Base-by-base conservation (phyloP, 2,329 filamentous ascomycete genomes). In the Exophiala spinifera region DNA sequence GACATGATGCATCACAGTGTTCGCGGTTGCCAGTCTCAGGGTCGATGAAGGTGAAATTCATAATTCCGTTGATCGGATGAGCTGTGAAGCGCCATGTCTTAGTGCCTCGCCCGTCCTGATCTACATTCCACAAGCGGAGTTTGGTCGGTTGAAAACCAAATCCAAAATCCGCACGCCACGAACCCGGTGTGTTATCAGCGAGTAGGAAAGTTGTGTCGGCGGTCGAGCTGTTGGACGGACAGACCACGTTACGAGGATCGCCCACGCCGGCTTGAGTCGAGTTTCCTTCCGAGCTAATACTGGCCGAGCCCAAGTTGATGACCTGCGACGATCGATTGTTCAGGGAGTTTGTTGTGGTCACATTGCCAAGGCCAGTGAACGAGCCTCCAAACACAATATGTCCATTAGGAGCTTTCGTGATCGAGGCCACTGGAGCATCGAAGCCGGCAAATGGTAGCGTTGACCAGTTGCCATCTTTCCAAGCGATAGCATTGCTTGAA, bases 1-100 rank as follows among this genome's bases (percentile, higher is more conserved):
- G 89, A 65, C 94, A 99, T 65, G 83, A 80, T 57, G 84, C 86
- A 49, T 91, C 90, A 73, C 94, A 99, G 53, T 81, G 85, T 25
- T 76, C 73, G 51, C 86, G 85, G 47, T 81, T 74, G 21, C 87
- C 87, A 1, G 83, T 87, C 36, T 69, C 75, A 20, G 87, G 86
- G 66, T 97, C 90, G 60, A 85, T 85, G 64, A 94, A 97, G 34
- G 91, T 95, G 66, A 99, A 80, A 72, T 97, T 96, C 85, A 99
- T 89, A 69, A 99, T 96, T 49, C 94, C 94, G 59, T 88, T 86
- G 65, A 92, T 83, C 4, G 92, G 91, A 55, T 92, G 76, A 15
- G 91, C 89, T 19, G 89, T 89, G 67, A 90, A 95, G 54, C 91
- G 84, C 75, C 89, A 99, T 0, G 87, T 88, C 74, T 89, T 88